A percentile compares a stretch with the other conserved stretches of the same genome.
phyloP scores from a whole-genome alignment of 495 filamentous ascomycete genomes.

The Penicillium lividum region DNA sequence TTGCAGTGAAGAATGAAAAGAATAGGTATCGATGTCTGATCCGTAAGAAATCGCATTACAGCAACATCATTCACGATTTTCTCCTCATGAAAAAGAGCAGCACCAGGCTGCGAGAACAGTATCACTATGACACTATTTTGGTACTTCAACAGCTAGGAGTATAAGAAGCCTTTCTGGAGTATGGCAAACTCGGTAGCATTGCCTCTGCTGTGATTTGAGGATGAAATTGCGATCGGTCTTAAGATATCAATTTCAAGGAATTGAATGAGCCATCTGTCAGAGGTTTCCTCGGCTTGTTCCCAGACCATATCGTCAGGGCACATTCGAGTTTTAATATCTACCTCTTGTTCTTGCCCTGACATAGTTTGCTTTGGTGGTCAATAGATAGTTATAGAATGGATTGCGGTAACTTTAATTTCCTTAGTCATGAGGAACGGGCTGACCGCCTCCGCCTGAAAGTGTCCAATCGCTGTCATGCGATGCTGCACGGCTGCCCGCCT shows the following conservation, averaged over 20 bases:
- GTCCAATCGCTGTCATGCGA: slow-evolving; percentile 11
- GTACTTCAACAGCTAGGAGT: slow-evolving; percentile 19
- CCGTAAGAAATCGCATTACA: slow-evolving; percentile 42
- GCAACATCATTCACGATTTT: slow-evolving; percentile 43
- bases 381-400: not conserved
- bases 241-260: slow-evolving; percentile 10
- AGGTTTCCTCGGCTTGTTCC: slow-evolving; percentile 18
- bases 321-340: slow-evolving; percentile 12
- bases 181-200: slow-evolving; percentile 13
- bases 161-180: slow-evolving; percentile 16
- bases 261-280: slow-evolving; percentile 18
- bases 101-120: slow-evolving; percentile 16
- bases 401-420: not conserved
- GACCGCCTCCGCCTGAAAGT: slow-evolving; percentile 12
- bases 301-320: slow-evolving; percentile 21
- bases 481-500: slow-evolving; percentile 16
- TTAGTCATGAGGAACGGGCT: slow-evolving; percentile 6
- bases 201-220: slow-evolving; percentile 10
- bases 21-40: slow-evolving; percentile 39
- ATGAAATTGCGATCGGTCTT: slow-evolving; percentile 18
- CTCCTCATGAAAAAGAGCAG: slow-evolving; percentile 34
- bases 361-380: no score
- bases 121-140: slow-evolving; percentile 10
- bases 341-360: not conserved
- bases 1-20: slow-evolving; percentile 25